phyloP scores from a whole-genome alignment of 148 eudicot genomes.

The Rhododendron williamsianum region DNA sequence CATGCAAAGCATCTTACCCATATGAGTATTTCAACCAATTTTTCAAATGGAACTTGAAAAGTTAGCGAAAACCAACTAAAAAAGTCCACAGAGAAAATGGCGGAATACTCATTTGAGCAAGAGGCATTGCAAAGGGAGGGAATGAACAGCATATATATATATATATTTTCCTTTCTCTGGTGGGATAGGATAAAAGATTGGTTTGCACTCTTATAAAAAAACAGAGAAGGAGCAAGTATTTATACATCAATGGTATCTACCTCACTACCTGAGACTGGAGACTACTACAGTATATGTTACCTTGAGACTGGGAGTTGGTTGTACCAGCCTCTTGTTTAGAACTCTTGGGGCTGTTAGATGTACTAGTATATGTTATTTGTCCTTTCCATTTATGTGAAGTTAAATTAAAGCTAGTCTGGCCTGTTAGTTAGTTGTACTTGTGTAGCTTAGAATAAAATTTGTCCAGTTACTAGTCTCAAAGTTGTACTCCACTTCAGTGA shows the following conservation, averaged over 20 bases:
- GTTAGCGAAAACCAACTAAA: neutral
- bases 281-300: neutral
- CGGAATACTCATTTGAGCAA: slow-evolving; percentile 39
- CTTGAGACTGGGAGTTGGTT: slow-evolving; percentile 13
- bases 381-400: neutral
- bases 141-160: neutral
- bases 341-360: slow-evolving; percentile 7
- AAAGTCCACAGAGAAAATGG: neutral
- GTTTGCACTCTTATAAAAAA: neutral
- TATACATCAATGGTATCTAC: neutral
- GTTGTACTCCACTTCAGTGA: too few relatives aligned
- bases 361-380: neutral
- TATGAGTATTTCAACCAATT: slow-evolving; percentile 21
- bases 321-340: slow-evolving; percentile 1
- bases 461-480: too few relatives aligned
- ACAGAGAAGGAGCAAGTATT: neutral
- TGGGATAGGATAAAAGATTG: neutral
- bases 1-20: slow-evolving; percentile 24
- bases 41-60: neutral
- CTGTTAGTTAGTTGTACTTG: neutral
- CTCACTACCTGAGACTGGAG: too few relatives aligned
- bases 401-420: neutral
- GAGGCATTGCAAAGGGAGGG: slow-evolving; percentile 24
- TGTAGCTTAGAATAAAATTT: neutral
- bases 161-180: neutral